Conservation (phyloP, 2,329 filamentous ascomycete genomes). For the Colletotrichum chrysophilum region DNA sequence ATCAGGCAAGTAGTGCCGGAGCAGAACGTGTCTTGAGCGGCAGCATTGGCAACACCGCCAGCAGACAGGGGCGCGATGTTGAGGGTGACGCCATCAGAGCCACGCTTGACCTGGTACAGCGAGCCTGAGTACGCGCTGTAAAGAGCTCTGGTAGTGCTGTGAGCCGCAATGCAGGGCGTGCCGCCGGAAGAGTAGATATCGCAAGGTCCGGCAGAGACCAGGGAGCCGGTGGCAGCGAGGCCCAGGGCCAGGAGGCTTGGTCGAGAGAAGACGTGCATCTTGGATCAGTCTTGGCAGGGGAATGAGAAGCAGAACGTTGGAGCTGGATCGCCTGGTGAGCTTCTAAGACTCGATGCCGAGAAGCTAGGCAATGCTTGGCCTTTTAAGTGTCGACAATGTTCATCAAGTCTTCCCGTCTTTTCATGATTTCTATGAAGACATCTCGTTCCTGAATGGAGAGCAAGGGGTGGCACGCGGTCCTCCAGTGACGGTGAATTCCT, state of each 20-base stretch:
- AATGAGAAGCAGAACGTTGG: not conserved
- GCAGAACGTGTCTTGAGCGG: conserved; percentile 66
- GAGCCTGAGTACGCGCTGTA: conserved; percentile 58
- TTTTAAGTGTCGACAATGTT: not conserved
- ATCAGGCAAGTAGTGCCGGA: conserved; percentile 66
- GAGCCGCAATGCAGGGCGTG: conserved; percentile 68
- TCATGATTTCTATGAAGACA: not conserved
- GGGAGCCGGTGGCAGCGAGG: conserved; percentile 37
- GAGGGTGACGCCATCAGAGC: conserved; percentile 52
- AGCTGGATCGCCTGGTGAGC: not conserved
- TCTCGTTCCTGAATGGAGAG: not conserved
- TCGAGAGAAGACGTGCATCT: not conserved
- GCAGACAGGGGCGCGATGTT: conserved; percentile 57
- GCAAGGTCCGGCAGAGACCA: conserved; percentile 61
- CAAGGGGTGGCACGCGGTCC: not conserved
- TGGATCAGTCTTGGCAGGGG: not conserved
- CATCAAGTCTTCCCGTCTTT: not conserved
- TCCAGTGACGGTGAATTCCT: not conserved
- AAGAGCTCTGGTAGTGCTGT: conserved; percentile 68
- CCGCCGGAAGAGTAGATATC: conserved; percentile 64
- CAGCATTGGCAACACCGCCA: conserved; percentile 67
- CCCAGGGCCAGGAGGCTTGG: conserved; percentile 28
- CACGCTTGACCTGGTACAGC: conserved; percentile 66
- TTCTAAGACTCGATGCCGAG: not conserved
- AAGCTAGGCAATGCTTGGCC: not conserved